Base-by-base conservation (phyloP, 176 grass and related monocot genomes). In the Eremochloa ophiuroides region DNA sequence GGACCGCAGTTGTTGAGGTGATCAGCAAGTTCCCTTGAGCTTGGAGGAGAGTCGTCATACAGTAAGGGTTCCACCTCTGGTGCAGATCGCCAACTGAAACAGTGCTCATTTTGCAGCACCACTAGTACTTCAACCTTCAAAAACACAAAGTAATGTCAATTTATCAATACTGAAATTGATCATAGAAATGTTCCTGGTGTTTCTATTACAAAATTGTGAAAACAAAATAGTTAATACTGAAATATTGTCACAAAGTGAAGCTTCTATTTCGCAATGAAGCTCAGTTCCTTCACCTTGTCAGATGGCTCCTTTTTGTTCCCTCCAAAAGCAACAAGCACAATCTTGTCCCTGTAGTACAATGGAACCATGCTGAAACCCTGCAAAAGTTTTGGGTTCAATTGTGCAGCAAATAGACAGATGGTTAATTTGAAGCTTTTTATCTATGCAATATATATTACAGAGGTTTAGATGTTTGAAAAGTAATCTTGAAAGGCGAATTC, bases 361-460 rank as follows among this genome's bases (percentile, higher is more conserved):
- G 96, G 84, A 88, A 99, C 90, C 91, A 99, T 91, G 76, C 93
- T 95, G 81, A 99, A 99, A 23, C 93, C 96, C 96, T 99, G 82
- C 88, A 91, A 39, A 60, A 82, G 34, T 83, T 77, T 68, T 60
- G 63, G 38, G 42, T 71, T 22, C 43, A 69, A 29, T 48, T 50
- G 26, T 71, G 79, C 34, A 85, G 63, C 33, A 46, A 41, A 10
- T 46, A 44, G 69, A 58, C n/a, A 47, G 43, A 58, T 47, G 72
- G 79, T 73, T 61, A 4, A 44, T 18, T 18, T 48, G 51, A 33
- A 76, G 48, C 15, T 1, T 48, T 20, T 2, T 50, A 20, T 48
- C 46, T 46, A 46, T 46, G 13, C 43, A 46, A 46, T 15, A 39
- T 6, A 10, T n/a, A n/a, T n/a, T n/a, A n/a, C n/a, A n/a, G n/a